Conservation (phyloP, 2,329 filamentous ascomycete species). For the Ilyonectria sp. region DNA sequence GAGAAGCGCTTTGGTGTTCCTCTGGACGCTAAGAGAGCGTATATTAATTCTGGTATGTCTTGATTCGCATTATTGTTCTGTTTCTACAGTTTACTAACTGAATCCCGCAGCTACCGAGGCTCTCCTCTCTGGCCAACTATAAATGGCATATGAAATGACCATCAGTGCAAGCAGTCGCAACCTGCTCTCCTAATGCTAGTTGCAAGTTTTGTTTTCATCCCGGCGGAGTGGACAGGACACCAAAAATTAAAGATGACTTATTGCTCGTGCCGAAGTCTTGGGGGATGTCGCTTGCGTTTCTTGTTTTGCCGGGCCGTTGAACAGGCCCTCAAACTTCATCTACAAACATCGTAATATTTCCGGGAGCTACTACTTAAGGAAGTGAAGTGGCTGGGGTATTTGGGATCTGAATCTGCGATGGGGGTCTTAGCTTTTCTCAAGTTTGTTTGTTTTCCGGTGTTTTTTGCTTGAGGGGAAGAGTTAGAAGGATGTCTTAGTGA, state of each 20-base stretch:
- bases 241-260: conserved; percentile 42
- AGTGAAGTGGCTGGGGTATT: conserved; percentile 31
- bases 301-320: conserved; percentile 20
- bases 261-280: conserved; percentile 31
- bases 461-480: conserved; percentile 38
- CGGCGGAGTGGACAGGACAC: conserved; percentile 44
- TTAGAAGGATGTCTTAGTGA: conserved; percentile 22
- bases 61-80: conserved; percentile 1
- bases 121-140: conserved; percentile 83
- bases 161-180: conserved; percentile 25
- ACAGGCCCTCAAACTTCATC: conserved; percentile 27
- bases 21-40: conserved; percentile 89
- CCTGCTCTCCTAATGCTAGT: conserved; percentile 39
- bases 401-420: conserved; percentile 27
- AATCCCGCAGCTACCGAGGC: conserved; percentile 77
- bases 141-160: conserved; percentile 48
- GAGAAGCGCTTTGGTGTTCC: conserved; percentile 91
- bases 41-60: conserved; percentile 90
- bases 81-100: conserved; percentile 36
- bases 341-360: conserved; percentile 45
- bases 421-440: conserved; percentile 14
- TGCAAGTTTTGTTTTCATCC: conserved; percentile 37
- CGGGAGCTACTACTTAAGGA: conserved; percentile 31
- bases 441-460: conserved; percentile 38
- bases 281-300: conserved; percentile 29